These are phyloP conservation scores for Globisporangium parvum DNA, from an alignment of 352 stramenopile genomes.

Conservation along the genomic window DNA sequence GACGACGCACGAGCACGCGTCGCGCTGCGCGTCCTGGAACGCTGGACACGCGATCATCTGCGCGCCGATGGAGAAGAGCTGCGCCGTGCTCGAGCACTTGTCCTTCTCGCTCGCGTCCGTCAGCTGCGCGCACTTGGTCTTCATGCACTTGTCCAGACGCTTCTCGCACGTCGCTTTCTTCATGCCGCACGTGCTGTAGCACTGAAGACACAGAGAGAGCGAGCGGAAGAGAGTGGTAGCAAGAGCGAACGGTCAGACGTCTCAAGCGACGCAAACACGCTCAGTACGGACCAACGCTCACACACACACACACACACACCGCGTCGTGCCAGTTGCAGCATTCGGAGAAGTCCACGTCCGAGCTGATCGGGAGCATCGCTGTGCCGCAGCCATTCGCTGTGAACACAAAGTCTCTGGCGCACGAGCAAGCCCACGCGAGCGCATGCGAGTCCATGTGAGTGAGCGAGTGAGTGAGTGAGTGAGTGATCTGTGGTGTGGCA, in stretches of 20 bases:
- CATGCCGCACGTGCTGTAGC: slow-evolving; percentile 78
- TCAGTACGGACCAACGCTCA: no score
- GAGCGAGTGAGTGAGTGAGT: not conserved
- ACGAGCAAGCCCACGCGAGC: not conserved
- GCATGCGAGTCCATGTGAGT: no score
- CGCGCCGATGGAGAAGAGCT: slow-evolving; percentile 60
- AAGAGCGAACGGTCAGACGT: no score
- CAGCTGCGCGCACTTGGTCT: slow-evolving; percentile 30
- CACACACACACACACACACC: slow-evolving; percentile 20
- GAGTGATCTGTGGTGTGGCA: not conserved
- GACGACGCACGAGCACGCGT: slow-evolving; percentile 57
- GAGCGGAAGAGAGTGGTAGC: no score
- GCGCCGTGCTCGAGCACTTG: slow-evolving; percentile 51
- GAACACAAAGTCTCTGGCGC: slow-evolving; percentile 56
- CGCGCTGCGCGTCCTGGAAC: slow-evolving; percentile 57
- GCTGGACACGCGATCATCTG: slow-evolving; percentile 63
- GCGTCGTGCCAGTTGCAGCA: slow-evolving; percentile 83
- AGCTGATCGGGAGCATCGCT: slow-evolving; percentile 42
- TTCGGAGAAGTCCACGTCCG: slow-evolving; percentile 41
- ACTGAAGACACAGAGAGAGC: no score
- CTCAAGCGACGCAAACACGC: no score
- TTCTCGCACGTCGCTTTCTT: slow-evolving; percentile 66
- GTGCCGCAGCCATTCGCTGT: slow-evolving; percentile 75
- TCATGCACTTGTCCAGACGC: slow-evolving; percentile 71
- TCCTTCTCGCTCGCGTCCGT: slow-evolving; percentile 13